A percentile compares a stretch with the other conserved stretches of the same genome.
These are phyloP conservation scores for Hygrophorus pudorinus DNA, from an alignment of 768 basidiomycete genomes.

Conservation along the genomic window DNA sequence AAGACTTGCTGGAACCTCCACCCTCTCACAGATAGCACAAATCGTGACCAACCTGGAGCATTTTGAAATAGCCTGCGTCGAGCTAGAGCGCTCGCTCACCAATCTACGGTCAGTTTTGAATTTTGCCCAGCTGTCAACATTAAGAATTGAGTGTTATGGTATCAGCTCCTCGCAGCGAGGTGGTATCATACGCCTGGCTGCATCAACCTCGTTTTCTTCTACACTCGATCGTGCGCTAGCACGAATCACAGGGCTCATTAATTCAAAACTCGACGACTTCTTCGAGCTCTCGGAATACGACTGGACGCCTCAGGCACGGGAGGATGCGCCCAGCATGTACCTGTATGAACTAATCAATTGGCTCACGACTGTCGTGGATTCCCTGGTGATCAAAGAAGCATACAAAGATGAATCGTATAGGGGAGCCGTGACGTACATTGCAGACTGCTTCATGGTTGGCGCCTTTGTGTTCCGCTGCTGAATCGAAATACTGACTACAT, in stretches of 20 bases:
- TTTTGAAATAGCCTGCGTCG: conserved; percentile 75
- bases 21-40: conserved; percentile 85
- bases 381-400: conserved; percentile 67
- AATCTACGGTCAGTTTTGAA: conserved; percentile 52
- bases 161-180: conserved; percentile 74
- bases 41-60: conserved; percentile 90
- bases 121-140: conserved; percentile 4
- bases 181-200: conserved; percentile 64
- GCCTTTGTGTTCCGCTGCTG: neutral
- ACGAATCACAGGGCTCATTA: conserved; percentile 75
- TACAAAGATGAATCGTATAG: conserved; percentile 89
- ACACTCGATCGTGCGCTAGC: conserved; percentile 60
- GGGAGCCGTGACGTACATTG: conserved; percentile 81
- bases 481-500: conserved; percentile 2
- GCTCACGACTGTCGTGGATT: conserved; percentile 94
- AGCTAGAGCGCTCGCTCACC: conserved; percentile 78
- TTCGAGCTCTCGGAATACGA: conserved; percentile 94
- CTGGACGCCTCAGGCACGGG: conserved; percentile 70
- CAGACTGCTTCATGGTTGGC: conserved; percentile 79
- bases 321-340: conserved; percentile 84
- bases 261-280: conserved; percentile 89
- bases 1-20: conserved; percentile 65
- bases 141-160: conserved; percentile 1
- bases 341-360: conserved; percentile 93
- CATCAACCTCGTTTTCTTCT: conserved; percentile 52